Base-by-base conservation (phyloP, 257 asterid species). In the Paulownia fortunei region DNA sequence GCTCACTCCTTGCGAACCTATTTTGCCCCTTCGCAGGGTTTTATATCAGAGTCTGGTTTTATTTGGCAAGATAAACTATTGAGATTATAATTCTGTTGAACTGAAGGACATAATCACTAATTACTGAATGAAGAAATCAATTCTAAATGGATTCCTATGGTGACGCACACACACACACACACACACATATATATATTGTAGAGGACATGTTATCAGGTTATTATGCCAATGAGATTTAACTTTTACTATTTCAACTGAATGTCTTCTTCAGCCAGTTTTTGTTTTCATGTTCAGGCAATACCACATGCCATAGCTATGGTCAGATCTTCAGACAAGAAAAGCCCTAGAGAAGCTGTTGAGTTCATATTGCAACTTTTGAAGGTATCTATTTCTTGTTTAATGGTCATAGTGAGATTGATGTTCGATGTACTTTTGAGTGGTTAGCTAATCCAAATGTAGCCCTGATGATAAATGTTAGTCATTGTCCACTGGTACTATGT, bases 271-370 rank as follows among this genome's bases (percentile, higher is more conserved):
- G 65, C 73, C 74, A 24, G 19, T 13, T 54, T 52, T 56, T 78
- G 58, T 56, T 83, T 83, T 49, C 59, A 67, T 64, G 19, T 78
- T 79, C 93, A 96, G 99, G 97, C 94, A 64, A 93, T 96, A 82
- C 99, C 99, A 68, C 94, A 87, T 84, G 97, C 98, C 80, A 82
- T 96, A 79, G 96, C 99, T 73, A 88, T 83, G 90, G 95, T 96
- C 77, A 91, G 97, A 76, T 82, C 96, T 70, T 84, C 95, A 42
- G 97, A 96, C 78, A 87, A 87, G 83, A 96, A 87, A 87, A 96
- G 99, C 84, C 98, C 98, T 32, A 92, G 96, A 83, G 99, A 96
- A 87, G 98, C 98, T 82, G 97, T 96, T 82, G 98, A 96, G 87
- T 96, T 96, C 78, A 82, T 96, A 85, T 90, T 92, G 86, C 97